Conservation (phyloP, 768 basidiomycete species). For the Boletus sp. region DNA sequence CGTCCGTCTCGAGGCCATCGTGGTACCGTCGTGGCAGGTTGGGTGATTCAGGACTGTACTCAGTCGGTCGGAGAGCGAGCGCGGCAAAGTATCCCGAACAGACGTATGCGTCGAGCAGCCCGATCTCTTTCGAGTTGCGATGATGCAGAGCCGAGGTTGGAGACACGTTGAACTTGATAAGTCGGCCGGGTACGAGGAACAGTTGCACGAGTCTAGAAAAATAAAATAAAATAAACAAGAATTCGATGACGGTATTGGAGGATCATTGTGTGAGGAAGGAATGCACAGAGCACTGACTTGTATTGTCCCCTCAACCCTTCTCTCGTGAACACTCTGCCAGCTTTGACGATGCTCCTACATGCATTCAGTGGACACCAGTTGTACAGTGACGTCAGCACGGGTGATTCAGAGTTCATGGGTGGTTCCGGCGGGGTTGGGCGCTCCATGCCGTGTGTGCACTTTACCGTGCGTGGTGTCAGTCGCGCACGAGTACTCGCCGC, state of each 20-base stretch:
- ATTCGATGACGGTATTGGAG: not conserved
- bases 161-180: slow-evolving; percentile 69
- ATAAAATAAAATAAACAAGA: too few relatives aligned
- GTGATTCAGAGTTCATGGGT: slow-evolving; percentile 50
- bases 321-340: slow-evolving; percentile 71
- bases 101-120: slow-evolving; percentile 73
- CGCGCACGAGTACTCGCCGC: slow-evolving; percentile 46
- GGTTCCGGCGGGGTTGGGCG: slow-evolving; percentile 47
- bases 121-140: slow-evolving; percentile 51
- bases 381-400: slow-evolving; percentile 64
- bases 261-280: too few relatives aligned
- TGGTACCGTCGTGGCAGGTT: slow-evolving; percentile 71
- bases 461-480: slow-evolving; percentile 51
- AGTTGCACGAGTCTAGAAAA: slow-evolving; percentile 61
- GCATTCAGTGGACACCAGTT: slow-evolving; percentile 85
- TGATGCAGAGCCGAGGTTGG: slow-evolving; percentile 55
- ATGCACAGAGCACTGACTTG: slow-evolving; percentile 48
- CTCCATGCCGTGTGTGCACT: slow-evolving; percentile 32
- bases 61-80: slow-evolving; percentile 57
- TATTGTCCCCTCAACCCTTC: slow-evolving; percentile 73
- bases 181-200: slow-evolving; percentile 69
- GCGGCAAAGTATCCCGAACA: slow-evolving; percentile 85
- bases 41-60: slow-evolving; percentile 53
- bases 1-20: slow-evolving; percentile 87
- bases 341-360: slow-evolving; percentile 71